phyloP scores from a whole-genome alignment of 2,329 filamentous ascomycete genomes.

The Colletotrichum cordylinicola region DNA sequence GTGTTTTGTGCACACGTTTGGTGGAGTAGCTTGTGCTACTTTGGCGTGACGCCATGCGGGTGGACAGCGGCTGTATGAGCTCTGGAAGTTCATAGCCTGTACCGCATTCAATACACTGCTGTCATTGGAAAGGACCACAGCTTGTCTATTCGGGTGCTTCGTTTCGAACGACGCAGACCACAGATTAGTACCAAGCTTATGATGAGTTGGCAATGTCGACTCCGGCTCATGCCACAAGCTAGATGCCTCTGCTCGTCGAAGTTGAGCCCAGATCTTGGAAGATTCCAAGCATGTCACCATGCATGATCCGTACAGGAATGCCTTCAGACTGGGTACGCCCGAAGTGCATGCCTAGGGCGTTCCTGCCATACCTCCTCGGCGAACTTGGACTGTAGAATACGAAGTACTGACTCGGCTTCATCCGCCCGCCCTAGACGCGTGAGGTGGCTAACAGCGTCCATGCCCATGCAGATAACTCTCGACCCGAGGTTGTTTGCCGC shows the following conservation, averaged over 20 bases:
- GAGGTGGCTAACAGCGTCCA: constrained; percentile 51
- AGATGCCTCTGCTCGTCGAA: neutral
- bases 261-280: neutral
- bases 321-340: neutral
- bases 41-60: neutral
- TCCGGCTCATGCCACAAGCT: neutral
- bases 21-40: neutral
- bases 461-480: constrained; percentile 25
- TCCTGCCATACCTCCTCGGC: constrained; percentile 22
- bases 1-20: neutral
- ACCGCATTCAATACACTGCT: neutral
- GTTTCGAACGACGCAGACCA: neutral
- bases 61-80: neutral
- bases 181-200: neutral
- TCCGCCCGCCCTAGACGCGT: constrained; percentile 42
- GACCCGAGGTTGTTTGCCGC: neutral
- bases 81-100: neutral
- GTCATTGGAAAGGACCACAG: neutral
- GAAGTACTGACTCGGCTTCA: constrained; percentile 46
- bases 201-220: neutral
- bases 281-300: neutral
- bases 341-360: neutral
- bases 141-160: neutral
- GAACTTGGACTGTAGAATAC: constrained; percentile 42
- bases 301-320: neutral